Conservation (phyloP, 106 monocot genomes). For the Dendrobium catenatum region DNA sequence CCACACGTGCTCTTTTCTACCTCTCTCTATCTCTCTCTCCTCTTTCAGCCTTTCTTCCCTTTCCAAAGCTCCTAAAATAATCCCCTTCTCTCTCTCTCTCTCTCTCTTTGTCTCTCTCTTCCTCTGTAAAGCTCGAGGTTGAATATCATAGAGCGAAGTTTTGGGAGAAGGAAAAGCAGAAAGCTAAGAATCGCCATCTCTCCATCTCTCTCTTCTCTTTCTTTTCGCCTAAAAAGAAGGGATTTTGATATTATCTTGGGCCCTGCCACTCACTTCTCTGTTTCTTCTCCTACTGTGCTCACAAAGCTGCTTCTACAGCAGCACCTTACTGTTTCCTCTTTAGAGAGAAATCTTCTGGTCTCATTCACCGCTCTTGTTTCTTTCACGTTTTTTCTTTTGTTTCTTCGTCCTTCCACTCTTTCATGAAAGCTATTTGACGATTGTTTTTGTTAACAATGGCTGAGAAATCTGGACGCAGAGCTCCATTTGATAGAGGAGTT, state of each 20-base stretch:
- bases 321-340: constrained; percentile 14
- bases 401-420: constrained; percentile 6
- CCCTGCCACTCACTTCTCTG: constrained; percentile 1
- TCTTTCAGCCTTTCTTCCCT: not conserved
- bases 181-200: not conserved
- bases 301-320: not conserved
- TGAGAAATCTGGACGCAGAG: constrained; percentile 33
- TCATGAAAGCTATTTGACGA: constrained; percentile 7
- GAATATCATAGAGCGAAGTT: not conserved
- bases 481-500: constrained; percentile 34
- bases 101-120: not conserved
- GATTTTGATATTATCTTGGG: constrained; percentile 5
- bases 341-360: not conserved
- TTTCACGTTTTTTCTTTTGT: constrained; percentile 10
- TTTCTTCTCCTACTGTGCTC: constrained; percentile 5
- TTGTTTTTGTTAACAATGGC: constrained; percentile 14
- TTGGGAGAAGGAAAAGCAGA: constrained; percentile 10
- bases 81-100: not conserved
- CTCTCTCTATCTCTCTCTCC: not conserved
- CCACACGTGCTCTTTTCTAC: constrained; percentile 7
- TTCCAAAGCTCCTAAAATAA: not conserved
- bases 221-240: constrained; percentile 9
- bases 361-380: not conserved
- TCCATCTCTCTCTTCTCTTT: constrained; percentile 2
- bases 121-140: not conserved